Conservation (phyloP, 2,329 filamentous ascomycete genomes). For the Neonectria sp. region DNA sequence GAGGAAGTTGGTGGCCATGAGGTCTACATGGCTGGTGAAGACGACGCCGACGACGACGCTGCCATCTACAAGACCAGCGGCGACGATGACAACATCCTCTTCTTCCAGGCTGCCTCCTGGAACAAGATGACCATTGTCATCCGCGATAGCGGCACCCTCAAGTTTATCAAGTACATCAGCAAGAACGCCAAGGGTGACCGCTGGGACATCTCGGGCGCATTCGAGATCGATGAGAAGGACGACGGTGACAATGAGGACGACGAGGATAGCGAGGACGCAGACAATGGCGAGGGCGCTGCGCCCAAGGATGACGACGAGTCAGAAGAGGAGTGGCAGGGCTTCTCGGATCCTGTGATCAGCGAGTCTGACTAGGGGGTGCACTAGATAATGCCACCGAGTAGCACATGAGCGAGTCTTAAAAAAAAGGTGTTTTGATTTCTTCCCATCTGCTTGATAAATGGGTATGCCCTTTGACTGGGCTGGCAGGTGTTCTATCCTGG, state of each 20-base stretch:
- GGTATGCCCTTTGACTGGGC: neutral
- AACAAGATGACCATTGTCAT: constrained; percentile 94
- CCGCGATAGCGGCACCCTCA: constrained; percentile 86
- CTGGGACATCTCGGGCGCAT: constrained; percentile 89
- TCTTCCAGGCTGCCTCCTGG: constrained; percentile 79
- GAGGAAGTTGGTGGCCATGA: constrained; percentile 82
- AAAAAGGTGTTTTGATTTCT: constrained; percentile 15
- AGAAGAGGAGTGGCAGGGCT: constrained; percentile 72
- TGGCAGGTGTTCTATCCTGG: constrained; percentile 11
- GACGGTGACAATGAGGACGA: constrained; percentile 58
- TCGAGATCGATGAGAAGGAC: constrained; percentile 76
- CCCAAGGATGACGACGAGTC: constrained; percentile 56
- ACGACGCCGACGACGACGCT: constrained; percentile 80
- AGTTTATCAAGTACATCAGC: constrained; percentile 98
- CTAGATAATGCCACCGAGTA: constrained; percentile 39
- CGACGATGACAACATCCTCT: constrained; percentile 81
- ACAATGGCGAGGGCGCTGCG: constrained; percentile 52
- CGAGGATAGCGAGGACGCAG: constrained; percentile 52
- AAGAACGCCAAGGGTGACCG: constrained; percentile 86
- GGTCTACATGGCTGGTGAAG: constrained; percentile 94
- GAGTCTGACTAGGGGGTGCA: constrained; percentile 53
- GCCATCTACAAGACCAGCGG: constrained; percentile 87
- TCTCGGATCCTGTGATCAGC: constrained; percentile 61
- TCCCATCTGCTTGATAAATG: neutral
- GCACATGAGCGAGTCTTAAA: constrained; percentile 13